Conservation (phyloP, 257 asterid species). For the Primulina huaijiensis region DNA sequence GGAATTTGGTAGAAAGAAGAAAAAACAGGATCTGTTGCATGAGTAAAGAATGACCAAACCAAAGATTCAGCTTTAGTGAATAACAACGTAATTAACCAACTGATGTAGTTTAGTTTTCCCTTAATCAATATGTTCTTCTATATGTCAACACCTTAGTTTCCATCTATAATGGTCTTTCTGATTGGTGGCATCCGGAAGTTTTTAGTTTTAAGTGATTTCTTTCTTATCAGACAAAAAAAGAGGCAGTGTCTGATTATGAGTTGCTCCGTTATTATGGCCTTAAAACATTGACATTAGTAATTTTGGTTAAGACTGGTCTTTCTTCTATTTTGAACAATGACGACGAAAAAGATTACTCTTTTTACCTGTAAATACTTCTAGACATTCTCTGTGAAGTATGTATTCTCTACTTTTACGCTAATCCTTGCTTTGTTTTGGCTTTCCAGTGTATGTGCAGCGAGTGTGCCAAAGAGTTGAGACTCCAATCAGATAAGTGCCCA, state of each 20-base stretch:
- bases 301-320: not conserved
- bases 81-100: not conserved
- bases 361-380: not conserved
- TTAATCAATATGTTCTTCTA: not conserved
- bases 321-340: not conserved
- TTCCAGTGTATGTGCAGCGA: conserved; percentile 80
- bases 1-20: not conserved
- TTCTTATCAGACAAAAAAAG: not conserved
- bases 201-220: not conserved
- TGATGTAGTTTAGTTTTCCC: not conserved
- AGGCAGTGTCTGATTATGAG: not conserved
- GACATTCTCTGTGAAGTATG: not conserved
- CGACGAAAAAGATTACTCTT: not conserved
- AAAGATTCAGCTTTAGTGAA: not conserved
- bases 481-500: conserved; percentile 79
- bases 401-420: not conserved
- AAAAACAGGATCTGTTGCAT: not conserved
- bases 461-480: conserved; percentile 79
- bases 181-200: not conserved
- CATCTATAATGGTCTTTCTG: not conserved
- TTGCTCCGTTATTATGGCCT: not conserved
- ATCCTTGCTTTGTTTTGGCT: conserved; percentile 11
- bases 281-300: not conserved
- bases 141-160: not conserved
- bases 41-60: not conserved